Base-by-base conservation (phyloP, 768 basidiomycete genomes). In the Lactarius indigo region DNA sequence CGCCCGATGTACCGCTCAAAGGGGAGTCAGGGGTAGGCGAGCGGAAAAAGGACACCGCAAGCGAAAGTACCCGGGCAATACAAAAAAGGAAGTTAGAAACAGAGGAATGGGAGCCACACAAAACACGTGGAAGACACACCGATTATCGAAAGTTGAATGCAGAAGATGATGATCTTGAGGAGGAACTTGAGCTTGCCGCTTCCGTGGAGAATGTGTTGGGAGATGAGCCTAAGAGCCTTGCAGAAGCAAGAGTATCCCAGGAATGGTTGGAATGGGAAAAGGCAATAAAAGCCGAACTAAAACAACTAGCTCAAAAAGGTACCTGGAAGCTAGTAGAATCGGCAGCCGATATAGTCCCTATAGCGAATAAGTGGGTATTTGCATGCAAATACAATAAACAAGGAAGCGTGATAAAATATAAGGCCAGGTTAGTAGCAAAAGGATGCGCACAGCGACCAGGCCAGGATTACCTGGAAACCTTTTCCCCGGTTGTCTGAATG, bases 161-260 rank as follows among this genome's bases (percentile, higher is more conserved):
- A n/a, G n/a, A n/a, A n/a, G n/a, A n/a, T n/a, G n/a, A n/a, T n/a
- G n/a, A n/a, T n/a, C n/a, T n/a, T n/a, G n/a, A n/a, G n/a, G n/a
- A n/a, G n/a, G n/a, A n/a, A n/a, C n/a, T n/a, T n/a, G n/a, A n/a
- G n/a, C n/a, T n/a, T n/a, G n/a, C n/a, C n/a, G n/a, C n/a, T n/a
- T n/a, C n/a, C n/a, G n/a, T 39, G 10, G 10, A 5, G 2, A 7
- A 39, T 2, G 1, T 18, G 5, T 1, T 4, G 6, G 18, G 0
- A 2, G 41, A 42, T 6, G 41, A 42, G 15, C 41, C 41, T 3
- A 17, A 42, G 41, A 42, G 41, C 15, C 41, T 42, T 17, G 15
- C 15, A 18, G 41, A 42, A 6, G 41, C 41, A 17, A 15, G 7
- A 12, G 41, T 3, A 18, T 42, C 41, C 2, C 15, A 17, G 3